A percentile compares a stretch with the other conserved stretches of the same genome.
Conservation (phyloP, 306 rosid genomes). For the Cucurbita moschata region DNA sequence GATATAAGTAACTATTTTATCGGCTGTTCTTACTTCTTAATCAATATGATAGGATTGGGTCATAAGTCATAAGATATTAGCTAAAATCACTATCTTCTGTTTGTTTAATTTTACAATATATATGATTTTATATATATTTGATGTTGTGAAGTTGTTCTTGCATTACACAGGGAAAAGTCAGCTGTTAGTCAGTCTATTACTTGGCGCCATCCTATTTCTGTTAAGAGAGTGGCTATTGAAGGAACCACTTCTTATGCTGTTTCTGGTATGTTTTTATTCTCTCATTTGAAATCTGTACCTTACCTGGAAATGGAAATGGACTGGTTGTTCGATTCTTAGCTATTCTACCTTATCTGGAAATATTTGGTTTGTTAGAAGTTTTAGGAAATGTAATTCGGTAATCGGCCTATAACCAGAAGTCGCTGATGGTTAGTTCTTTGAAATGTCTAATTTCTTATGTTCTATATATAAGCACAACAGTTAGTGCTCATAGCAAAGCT, state of each 20-base stretch:
- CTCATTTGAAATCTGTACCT: background rate
- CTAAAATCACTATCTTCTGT: background rate
- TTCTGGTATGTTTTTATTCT: slow-evolving; percentile 28
- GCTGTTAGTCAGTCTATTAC: slow-evolving; percentile 75
- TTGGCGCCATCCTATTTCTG: slow-evolving; percentile 56
- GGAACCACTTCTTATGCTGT: slow-evolving; percentile 67
- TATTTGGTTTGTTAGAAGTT: background rate
- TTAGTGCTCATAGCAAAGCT: background rate
- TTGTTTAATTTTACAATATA: background rate
- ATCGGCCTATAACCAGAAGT: background rate
- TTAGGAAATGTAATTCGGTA: background rate
- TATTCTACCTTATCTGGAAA: background rate
- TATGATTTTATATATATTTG: background rate
- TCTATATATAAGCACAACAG: background rate
- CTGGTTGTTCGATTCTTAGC: background rate
- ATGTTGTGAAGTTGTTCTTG: background rate
- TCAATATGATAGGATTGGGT: background rate
- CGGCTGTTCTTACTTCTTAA: background rate
- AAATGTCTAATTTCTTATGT: background rate
- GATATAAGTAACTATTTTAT: background rate
- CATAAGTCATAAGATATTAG: background rate
- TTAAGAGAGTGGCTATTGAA: slow-evolving; percentile 38
- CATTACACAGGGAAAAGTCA: slow-evolving; percentile 53
- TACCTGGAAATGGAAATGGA: background rate
- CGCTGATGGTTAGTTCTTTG: background rate